phyloP scores from a whole-genome alignment of 495 filamentous ascomycete species.

The Chaetomium fimeti region DNA sequence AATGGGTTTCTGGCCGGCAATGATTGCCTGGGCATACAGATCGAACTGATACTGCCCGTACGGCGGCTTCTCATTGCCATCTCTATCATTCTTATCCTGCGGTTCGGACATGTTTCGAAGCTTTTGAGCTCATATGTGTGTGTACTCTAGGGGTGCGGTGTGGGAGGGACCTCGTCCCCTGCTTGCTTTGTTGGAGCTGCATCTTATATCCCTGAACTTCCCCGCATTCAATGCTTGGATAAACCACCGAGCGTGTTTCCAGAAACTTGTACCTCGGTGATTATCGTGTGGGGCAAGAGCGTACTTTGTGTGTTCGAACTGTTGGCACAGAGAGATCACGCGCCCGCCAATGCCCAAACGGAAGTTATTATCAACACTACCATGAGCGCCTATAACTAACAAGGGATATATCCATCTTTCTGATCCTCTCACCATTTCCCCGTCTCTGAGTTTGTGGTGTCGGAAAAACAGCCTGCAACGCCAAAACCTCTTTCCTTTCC shows the following conservation, averaged over 20 bases:
- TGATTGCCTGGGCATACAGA: constrained; percentile 52
- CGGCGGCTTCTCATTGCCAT: constrained; percentile 36
- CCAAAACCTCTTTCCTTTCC: background rate
- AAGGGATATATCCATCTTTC: constrained; percentile 1
- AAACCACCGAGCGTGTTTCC: too few relatives aligned
- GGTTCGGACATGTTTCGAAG: constrained; percentile 12
- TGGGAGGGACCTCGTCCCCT: background rate
- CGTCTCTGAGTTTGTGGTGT: background rate
- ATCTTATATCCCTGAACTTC: background rate
- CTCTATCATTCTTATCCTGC: constrained; percentile 25
- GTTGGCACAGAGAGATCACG: background rate
- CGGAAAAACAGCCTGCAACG: background rate
- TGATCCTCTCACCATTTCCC: background rate
- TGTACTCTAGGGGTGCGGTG: background rate
- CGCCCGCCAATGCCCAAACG: background rate
- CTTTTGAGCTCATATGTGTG: background rate
- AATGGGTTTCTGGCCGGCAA: constrained; percentile 47
- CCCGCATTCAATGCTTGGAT: constrained; percentile 10
- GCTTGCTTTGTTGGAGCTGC: background rate
- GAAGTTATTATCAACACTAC: background rate
- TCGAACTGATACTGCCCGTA: constrained; percentile 46
- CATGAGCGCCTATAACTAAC: constrained; percentile 10
- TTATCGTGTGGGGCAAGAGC: background rate
- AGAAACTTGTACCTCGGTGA: background rate
- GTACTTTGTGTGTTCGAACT: background rate